Evolutionary conservation across 2,329 filamentous ascomycete genomes (phyloP).

Genomic region (Juglanconis sp.): DNA sequence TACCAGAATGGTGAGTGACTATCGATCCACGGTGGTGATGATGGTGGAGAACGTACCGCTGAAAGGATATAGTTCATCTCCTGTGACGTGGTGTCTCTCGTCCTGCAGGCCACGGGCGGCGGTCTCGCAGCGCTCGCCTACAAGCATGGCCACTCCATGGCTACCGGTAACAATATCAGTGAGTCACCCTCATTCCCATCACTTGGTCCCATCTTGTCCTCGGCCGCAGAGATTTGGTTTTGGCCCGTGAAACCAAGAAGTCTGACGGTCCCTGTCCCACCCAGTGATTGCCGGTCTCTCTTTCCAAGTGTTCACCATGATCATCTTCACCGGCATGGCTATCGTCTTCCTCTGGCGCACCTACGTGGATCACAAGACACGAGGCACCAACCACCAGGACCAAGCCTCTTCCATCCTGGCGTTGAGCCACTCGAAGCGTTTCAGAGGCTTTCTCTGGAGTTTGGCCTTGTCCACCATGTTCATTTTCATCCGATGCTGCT

Average conservation of each 20-base stretch:
- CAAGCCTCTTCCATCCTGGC: conserved; percentile 32
- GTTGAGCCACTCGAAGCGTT: conserved; percentile 40
- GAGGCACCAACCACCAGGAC: conserved; percentile 35
- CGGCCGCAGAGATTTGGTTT: background rate
- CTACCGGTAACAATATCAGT: conserved; percentile 54
- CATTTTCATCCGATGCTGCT: conserved; percentile 63
- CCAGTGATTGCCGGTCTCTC: conserved; percentile 57
- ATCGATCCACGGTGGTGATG: background rate
- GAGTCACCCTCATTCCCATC: background rate
- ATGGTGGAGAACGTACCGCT: background rate
- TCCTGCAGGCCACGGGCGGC: conserved; percentile 61
- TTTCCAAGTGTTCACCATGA: conserved; percentile 57
- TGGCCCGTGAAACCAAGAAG: background rate
- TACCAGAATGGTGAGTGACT: conserved; percentile 42
- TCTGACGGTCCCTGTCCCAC: background rate
- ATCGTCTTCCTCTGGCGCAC: conserved; percentile 48
- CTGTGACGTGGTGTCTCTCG: conserved; percentile 58
- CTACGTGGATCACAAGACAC: conserved; percentile 30
- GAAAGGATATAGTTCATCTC: conserved; percentile 52
- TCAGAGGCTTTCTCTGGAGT: conserved; percentile 53
- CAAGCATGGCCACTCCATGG: conserved; percentile 31
- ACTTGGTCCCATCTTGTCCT: background rate
- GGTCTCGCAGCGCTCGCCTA: conserved; percentile 45
- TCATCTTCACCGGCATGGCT: conserved; percentile 50
- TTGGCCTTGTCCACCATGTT: conserved; percentile 56